phyloP scores from a whole-genome alignment of 129 eudicot genomes.

The Helianthus annuus region DNA sequence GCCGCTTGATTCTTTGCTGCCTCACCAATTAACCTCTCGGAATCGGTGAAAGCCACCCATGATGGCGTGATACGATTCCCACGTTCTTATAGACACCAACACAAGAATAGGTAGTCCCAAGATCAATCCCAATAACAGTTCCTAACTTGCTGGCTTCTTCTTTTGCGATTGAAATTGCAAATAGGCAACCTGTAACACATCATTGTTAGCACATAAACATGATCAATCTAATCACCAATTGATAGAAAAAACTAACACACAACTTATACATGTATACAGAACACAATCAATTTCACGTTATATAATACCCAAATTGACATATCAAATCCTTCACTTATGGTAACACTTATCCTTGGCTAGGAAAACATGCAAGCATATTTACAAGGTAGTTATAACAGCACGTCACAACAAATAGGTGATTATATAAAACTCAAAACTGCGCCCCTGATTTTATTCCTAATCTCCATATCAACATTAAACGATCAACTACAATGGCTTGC shows the following conservation, averaged over 20 bases:
- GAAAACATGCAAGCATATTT: no score
- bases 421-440: no score
- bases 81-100: no score
- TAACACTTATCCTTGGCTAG: no score
- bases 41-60: no score
- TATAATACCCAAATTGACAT: background rate
- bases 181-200: conserved; percentile 48
- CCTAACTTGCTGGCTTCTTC: conserved; percentile 69
- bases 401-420: no score
- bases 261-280: background rate
- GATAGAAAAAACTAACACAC: background rate
- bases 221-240: no score
- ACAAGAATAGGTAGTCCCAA: conserved; percentile 83
- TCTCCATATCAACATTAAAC: conserved; percentile 1
- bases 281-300: background rate
- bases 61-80: no score
- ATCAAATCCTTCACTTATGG: background rate
- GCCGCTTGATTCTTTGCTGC: conserved; percentile 94
- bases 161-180: conserved; percentile 55
- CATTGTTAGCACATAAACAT: conserved; percentile 2
- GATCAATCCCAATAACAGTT: no score
- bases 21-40: no score
- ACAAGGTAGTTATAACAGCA: no score
- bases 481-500: background rate
- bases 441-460: no score